Base-by-base conservation (phyloP, 192 early-diverging fungal species). In the Dispira parvispora region DNA sequence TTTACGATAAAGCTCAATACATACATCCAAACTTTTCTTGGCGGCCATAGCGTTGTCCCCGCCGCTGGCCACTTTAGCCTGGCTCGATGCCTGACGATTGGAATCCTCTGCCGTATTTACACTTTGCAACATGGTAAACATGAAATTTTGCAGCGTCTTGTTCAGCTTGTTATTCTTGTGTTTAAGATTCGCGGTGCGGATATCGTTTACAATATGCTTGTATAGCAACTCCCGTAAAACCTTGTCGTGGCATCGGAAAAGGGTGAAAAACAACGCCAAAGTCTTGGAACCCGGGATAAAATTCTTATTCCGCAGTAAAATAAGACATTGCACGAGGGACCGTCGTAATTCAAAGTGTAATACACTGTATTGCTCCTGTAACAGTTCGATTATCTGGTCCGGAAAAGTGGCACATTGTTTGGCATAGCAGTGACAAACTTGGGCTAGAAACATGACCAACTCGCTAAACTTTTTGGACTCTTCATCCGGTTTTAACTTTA, bases 111-210 rank as follows among this genome's bases (percentile, higher is more conserved):
- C 47, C 18, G 16, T 49, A 8, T 16, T 49, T 16, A 21, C 47
- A 21, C 32, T 73, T 67, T 46, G 82, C 86, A 21, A 96, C 84
- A 99, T 92, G 55, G 85, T 94, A 72, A 92, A 99, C 95, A 99
- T 98, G 66, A 88, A 96, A 61, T 88, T 88, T 76, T 98, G 96
- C 47, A 99, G 76, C 20, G 88, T 84, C 70, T 94, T 97, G 84
- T 99, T 99, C 54, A 99, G 77, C 71, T 89, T 90, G 82, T 96
- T 94, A 80, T 99, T 96, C 73, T 92, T 94, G 28, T 83, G 78
- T 69, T 92, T 93, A 38, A 77, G 80, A 76, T 98, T 99, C 50
- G 90, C 81, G 57, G 80, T 83, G 69, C 92, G 92, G 76, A 99
- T 93, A 72, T 99, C 94, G 55, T 79, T 85, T 1, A 99, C 90